Evolutionary conservation across 1,284 basidiomycete species (phyloP).

Genomic region (Sphaerobolus stellatus): DNA sequence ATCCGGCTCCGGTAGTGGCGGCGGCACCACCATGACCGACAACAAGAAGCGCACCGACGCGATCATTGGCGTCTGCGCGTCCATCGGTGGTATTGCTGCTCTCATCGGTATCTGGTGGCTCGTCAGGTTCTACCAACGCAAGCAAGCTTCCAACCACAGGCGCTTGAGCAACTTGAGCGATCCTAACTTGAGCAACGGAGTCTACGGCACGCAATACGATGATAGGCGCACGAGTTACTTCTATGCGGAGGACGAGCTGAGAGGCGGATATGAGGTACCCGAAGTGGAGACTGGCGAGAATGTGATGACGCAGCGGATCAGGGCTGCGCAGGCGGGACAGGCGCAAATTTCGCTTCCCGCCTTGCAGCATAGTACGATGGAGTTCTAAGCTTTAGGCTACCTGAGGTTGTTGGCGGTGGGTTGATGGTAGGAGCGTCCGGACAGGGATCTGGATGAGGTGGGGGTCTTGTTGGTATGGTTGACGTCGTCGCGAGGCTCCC

Average conservation of each 20-base stretch:
- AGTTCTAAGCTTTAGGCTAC: too few relatives aligned
- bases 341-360: not conserved
- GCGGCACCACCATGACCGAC: constrained; percentile 13
- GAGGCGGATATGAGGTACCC: constrained; percentile 38
- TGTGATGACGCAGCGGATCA: not conserved
- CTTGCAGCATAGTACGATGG: not conserved
- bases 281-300: not conserved
- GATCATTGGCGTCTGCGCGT: constrained; percentile 77
- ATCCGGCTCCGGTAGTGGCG: constrained; percentile 17
- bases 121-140: constrained; percentile 58
- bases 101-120: constrained; percentile 64
- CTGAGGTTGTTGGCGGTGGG: too few relatives aligned
- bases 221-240: constrained; percentile 71
- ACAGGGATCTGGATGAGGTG: too few relatives aligned
- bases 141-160: constrained; percentile 58
- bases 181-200: constrained; percentile 35
- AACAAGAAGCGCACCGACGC: constrained; percentile 60
- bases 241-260: constrained; percentile 76
- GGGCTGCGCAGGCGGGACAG: not conserved
- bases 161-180: constrained; percentile 70
- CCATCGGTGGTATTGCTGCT: constrained; percentile 69
- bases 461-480: too few relatives aligned
- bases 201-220: constrained; percentile 14
- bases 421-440: too few relatives aligned
- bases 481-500: too few relatives aligned